These are phyloP conservation scores for Alternaria sp. DNA, from an alignment of 2,329 filamentous ascomycete genomes.

Conservation along the genomic window DNA sequence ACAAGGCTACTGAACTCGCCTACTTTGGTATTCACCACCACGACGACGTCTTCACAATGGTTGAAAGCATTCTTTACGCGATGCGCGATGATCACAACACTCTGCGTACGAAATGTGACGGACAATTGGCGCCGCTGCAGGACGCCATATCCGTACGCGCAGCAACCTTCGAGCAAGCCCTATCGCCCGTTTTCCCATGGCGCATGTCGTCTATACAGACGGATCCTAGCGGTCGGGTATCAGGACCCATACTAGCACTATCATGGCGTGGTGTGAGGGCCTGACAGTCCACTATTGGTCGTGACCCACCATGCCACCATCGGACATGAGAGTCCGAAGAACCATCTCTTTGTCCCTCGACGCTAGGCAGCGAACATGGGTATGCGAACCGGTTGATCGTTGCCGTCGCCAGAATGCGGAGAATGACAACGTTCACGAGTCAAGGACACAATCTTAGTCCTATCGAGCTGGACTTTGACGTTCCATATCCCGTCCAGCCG, in stretches of 20 bases:
- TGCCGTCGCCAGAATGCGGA: background rate
- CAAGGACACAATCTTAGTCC: background rate
- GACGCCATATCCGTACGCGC: background rate
- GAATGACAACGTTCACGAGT: background rate
- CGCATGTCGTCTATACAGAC: background rate
- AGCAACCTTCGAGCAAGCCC: background rate
- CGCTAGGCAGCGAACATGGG: background rate
- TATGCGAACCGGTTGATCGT: conserved; percentile 1
- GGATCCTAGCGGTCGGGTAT: background rate
- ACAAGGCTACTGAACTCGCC: too few species aligned
- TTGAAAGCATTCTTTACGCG: background rate
- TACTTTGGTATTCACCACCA: background rate
- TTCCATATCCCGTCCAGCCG: background rate
- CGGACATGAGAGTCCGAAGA: conserved; percentile 9
- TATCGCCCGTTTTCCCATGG: background rate
- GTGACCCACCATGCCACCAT: background rate
- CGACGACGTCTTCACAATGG: background rate
- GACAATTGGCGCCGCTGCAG: background rate
- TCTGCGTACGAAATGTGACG: background rate
- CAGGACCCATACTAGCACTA: background rate
- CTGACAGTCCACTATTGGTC: background rate
- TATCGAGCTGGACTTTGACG: conserved; percentile 3
- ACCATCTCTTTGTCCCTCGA: background rate
- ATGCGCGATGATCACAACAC: too few species aligned
- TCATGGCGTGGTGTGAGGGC: background rate